Evolutionary conservation across 1,139 yeast genomes (phyloP), one percentile per base, ranked within the genome.

Genomic region (Taphrina populina): DNA sequence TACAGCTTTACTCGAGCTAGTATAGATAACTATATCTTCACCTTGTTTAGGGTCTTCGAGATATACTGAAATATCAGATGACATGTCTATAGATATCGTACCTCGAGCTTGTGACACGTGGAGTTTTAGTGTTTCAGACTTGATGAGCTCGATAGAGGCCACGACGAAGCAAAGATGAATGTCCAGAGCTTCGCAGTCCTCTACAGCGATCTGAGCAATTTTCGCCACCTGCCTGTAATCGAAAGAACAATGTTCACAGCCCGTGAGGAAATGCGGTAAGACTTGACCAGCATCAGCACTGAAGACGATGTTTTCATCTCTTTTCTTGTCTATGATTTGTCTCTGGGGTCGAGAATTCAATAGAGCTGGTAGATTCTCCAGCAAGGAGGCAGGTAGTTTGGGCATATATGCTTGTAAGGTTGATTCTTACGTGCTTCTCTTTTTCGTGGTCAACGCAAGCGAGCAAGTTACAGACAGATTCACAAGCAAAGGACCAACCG

Each of bases 301-400:
- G 10, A 23, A 21, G 27, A 13, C 21, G 8, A 43, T 43, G 4
- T 24, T 43, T 20, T 43, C 47, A 11, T 20, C n/a, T n/a, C 47
- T 29, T 29, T 30, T 43, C 26, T 43, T 43, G 20, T 43, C 47
- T 24, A 43, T 43, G 11, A 43, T 43, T 13, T 43, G 37, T 6
- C 47, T 15, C 10, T 20, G 26, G 10, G 47, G 47, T 24, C 47
- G 24, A 20, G 47, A 43, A n/a, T 43, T 29, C 17, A 43, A 37
- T 13, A 43, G 37, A 30, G 7, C 17, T 30, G 47, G 47, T 13
- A 43, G 27, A 19, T 17, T 43, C 15, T 29, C 47, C n/a, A 20
- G 26, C 19, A 43, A 13, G 4, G 47, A 43, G 17, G 23, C 33
- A 3, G 47, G 47, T 21, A 40, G 17, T 26, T 37, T 37, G 8